Evolutionary conservation across 768 basidiomycete species (phyloP), one percentile per base, ranked within the genome.

Genomic region (Jaapia argillacea): DNA sequence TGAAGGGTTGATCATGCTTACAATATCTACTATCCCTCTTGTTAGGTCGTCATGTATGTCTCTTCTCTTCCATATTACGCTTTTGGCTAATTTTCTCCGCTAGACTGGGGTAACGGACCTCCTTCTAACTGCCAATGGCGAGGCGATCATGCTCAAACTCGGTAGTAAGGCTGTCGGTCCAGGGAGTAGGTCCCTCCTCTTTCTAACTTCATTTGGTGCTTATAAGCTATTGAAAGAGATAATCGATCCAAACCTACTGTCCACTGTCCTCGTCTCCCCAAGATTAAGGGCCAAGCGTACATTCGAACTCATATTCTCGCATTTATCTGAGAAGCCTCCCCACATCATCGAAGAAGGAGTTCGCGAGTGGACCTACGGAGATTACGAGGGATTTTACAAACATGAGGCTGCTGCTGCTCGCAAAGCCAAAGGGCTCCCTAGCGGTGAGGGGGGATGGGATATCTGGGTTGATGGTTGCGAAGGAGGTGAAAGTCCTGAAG

Each of bases 391-490:
- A 6, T 14, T 36, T 18, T 36, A 27, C 36, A 10, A 45, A 12
- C 44, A 47, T 22, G 46, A 47, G 24, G 40, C 45, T 21, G 45
- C 25, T 14, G 46, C 24, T n/a, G 4, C 26, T 12, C 28, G 43
- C 21, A 36, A 45, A 24, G 33, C 23, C n/a, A 16, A 20, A 45
- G 66, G 65, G 0, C 51, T 64, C 45, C 50, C 57, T 12, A 54
- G 56, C 43, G 50, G 56, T 43, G 53, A 60, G 41, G 52, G 58
- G 1, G 50, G 52, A 22, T 71, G 67, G 67, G 50, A 56, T 37
- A 68, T 68, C 47, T 68, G 65, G 65, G 54, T 48, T 6, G 63
- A 68, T 45, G 64, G 67, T 5, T 70, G 69, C 43, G 67, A 68
- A 12, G 61, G 60, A 6, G 70, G 70, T 38, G 70, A 71, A 47